These are phyloP conservation scores for Microascus cirrosus DNA, from an alignment of 2,329 filamentous ascomycete species.

Conservation along the genomic window DNA sequence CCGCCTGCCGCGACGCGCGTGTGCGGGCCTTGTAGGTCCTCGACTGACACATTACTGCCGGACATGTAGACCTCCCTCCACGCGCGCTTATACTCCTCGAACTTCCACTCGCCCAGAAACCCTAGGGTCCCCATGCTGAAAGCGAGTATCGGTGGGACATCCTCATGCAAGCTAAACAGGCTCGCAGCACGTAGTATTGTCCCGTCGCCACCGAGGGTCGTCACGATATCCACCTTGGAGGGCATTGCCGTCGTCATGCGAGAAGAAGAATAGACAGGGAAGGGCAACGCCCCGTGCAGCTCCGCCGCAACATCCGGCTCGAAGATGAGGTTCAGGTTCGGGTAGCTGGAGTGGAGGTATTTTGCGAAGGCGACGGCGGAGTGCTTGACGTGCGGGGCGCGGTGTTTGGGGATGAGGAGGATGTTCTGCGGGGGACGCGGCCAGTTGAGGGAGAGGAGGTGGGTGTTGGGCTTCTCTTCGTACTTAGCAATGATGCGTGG, in stretches of 20 bases:
- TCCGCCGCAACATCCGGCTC: slow-evolving; percentile 64
- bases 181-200: slow-evolving; percentile 80
- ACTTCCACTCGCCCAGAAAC: slow-evolving; percentile 95
- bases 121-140: slow-evolving; percentile 97
- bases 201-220: slow-evolving; percentile 87
- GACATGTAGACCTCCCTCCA: slow-evolving; percentile 90
- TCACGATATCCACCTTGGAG: slow-evolving; percentile 75
- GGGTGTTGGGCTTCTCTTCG: slow-evolving; percentile 44
- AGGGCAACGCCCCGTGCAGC: slow-evolving; percentile 59
- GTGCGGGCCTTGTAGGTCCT: slow-evolving; percentile 27
- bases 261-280: slow-evolving; percentile 57
- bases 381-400: slow-evolving; percentile 38
- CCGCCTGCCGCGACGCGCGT: slow-evolving; percentile 20
- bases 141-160: slow-evolving; percentile 81
- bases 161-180: slow-evolving; percentile 58
- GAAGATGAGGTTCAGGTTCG: slow-evolving; percentile 69
- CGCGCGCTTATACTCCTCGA: slow-evolving; percentile 81
- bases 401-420: slow-evolving; percentile 47
- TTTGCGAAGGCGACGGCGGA: slow-evolving; percentile 47
- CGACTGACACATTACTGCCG: slow-evolving; percentile 39
- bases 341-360: slow-evolving; percentile 71
- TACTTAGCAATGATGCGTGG: slow-evolving; percentile 51
- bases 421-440: slow-evolving; percentile 43
- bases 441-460: slow-evolving; percentile 44
- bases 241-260: slow-evolving; percentile 44